phyloP scores from a whole-genome alignment of 495 filamentous ascomycete genomes.

The Niebla homalea region DNA sequence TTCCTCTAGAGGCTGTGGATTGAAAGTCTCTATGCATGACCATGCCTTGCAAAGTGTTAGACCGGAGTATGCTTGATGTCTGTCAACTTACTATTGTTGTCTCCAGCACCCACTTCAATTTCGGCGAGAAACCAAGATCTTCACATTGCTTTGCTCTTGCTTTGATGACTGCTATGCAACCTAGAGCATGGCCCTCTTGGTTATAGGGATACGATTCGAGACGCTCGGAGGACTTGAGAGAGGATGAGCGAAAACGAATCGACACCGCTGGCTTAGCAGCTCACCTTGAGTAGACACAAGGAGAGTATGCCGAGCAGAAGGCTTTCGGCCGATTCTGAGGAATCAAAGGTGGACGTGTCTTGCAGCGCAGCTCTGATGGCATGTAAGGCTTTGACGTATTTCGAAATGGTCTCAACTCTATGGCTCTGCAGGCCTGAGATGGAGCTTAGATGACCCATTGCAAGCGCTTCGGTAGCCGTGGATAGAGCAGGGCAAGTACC shows the following conservation, averaged over 20 bases:
- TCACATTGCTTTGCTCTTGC: background rate
- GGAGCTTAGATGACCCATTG: background rate
- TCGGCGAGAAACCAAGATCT: background rate
- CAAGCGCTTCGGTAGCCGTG: background rate
- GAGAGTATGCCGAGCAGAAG: background rate
- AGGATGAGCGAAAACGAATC: background rate
- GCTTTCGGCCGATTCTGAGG: background rate
- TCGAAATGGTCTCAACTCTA: background rate
- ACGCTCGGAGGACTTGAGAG: background rate
- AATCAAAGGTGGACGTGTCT: background rate
- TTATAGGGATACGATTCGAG: background rate
- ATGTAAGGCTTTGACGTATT: background rate
- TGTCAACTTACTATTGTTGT: background rate
- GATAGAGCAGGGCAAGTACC: background rate
- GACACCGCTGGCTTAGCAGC: background rate
- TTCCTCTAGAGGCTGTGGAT: background rate
- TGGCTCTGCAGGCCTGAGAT: background rate
- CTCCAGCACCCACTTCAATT: background rate
- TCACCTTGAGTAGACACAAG: background rate
- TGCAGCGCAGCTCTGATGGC: background rate
- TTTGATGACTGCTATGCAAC: background rate
- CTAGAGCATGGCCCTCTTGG: background rate
- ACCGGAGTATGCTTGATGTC: background rate
- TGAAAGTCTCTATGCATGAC: background rate
- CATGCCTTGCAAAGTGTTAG: background rate